Base-by-base conservation (phyloP, 2,329 filamentous ascomycete species). In the Penicillium fuscoglaucum region DNA sequence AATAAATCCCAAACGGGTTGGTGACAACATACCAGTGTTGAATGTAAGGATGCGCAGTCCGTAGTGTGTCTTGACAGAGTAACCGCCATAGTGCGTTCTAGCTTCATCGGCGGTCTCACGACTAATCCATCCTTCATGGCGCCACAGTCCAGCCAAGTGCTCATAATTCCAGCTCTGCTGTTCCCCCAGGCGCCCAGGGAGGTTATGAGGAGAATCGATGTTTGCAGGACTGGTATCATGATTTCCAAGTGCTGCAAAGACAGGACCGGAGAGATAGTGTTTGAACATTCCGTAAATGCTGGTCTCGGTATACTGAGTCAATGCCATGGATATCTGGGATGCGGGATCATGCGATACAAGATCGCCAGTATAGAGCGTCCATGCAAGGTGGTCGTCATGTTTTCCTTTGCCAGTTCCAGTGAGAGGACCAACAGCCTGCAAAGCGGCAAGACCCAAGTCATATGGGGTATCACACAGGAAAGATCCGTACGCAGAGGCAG, bases 141-240 rank as follows among this genome's bases (percentile, higher is more conserved):
- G 73, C 83, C 83, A 85, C 0, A 85, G 72, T 13, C 71, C 72
- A n/a, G 83, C 76, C 17, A 85, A 74, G 62, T 85, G 82, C 28
- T 84, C 75, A 62, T 82, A 84, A 62, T 85, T 84, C 83, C 83
- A 86, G 52, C 79, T 83, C 61, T 82, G 79, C 62, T 86, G 83
- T 59, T 80, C 70, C 1, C 83, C 82, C 1, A 86, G 72, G 1
- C 76, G 74, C 0, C 81, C 82, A 9, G 82, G 82, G 9, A 86
- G 71, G 31, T 69, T 79, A 61, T 84, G 80, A 2, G 83, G 81
- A 7, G 79, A 76, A 62, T 84, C 80, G 28, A 83, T 80, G 24
- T 79, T 81, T 55, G 80, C 78, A 1, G 83, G 83, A 57, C 78
- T 83, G 12, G 77, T 80, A 64, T 86, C 83, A 57, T 86, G 83